phyloP scores from a whole-genome alignment of 1,284 basidiomycete species.

The Sanguinoderma infundibulare region DNA sequence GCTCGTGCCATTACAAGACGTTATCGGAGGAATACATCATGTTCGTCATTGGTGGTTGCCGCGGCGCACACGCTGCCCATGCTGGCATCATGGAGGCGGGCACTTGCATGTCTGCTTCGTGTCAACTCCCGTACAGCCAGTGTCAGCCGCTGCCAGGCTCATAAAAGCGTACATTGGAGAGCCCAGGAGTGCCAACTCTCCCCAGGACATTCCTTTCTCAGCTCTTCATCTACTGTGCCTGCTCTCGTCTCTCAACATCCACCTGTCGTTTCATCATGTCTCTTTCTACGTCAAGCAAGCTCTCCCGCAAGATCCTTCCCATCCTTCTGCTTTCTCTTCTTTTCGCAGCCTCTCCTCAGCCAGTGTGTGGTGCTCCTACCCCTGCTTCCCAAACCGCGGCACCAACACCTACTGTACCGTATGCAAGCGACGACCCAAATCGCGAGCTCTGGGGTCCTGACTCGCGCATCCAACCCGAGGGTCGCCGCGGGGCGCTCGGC shows the following conservation, averaged over 20 bases:
- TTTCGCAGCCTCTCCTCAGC: background rate
- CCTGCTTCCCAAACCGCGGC: background rate
- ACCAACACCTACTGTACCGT: conserved; percentile 44
- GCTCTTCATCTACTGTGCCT: background rate
- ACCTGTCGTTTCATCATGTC: conserved; percentile 3
- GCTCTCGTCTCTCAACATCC: background rate
- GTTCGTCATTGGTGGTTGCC: background rate
- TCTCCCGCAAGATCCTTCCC: conserved; percentile 7
- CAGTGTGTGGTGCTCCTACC: conserved; percentile 4
- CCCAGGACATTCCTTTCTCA: background rate
- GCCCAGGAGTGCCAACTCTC: background rate
- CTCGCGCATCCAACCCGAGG: conserved; percentile 34
- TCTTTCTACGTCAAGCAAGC: background rate
- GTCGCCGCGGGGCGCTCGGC: conserved; percentile 50
- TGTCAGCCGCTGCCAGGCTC: background rate
- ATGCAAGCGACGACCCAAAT: conserved; percentile 59
- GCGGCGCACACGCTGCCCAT: background rate
- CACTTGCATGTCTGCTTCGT: background rate
- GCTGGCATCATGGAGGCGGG: background rate
- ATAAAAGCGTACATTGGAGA: background rate
- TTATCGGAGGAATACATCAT: background rate
- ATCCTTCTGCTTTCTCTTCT: conserved; percentile 7
- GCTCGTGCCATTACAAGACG: no score
- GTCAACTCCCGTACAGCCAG: background rate
- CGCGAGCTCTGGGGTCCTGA: conserved; percentile 41